phyloP scores from a whole-genome alignment of 805 yeast species.

The Pichia deserticola region DNA sequence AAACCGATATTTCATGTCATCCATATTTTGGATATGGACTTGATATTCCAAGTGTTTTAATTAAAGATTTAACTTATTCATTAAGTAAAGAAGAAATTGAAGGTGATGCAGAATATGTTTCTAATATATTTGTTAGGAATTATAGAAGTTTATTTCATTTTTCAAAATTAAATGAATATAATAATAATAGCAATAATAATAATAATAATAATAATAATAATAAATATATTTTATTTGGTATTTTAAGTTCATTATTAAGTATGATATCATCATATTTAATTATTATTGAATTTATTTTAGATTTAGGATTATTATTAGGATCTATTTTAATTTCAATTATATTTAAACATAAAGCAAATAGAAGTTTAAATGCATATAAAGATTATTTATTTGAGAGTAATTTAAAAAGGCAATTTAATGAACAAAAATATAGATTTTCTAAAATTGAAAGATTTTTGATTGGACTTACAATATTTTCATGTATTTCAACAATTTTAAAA shows the following conservation, averaged over 20 bases:
- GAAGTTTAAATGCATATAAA: neutral
- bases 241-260: conserved; percentile 3
- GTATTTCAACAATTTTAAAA: neutral
- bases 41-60: conserved; percentile 39
- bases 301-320: neutral
- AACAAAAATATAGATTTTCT: neutral
- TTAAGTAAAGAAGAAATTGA: conserved; percentile 22
- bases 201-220: neutral
- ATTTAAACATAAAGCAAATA: conserved; percentile 4
- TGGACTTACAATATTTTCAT: neutral
- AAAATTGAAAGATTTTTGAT: neutral
- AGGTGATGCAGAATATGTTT: conserved; percentile 32
- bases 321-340: conserved; percentile 1
- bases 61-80: conserved; percentile 45
- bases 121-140: conserved; percentile 34
- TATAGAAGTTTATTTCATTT: conserved; percentile 29
- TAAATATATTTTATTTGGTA: neutral
- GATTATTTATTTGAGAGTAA: neutral
- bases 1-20: conserved; percentile 3
- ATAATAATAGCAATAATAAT: neutral
- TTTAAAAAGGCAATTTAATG: neutral
- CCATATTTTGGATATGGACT: conserved; percentile 5
- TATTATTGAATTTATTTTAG: conserved; percentile 1
- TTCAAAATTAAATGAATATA: neutral
- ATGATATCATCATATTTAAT: neutral